These are phyloP conservation scores for Ilyonectria robusta DNA, from an alignment of 2,329 filamentous ascomycete species.

Conservation along the genomic window DNA sequence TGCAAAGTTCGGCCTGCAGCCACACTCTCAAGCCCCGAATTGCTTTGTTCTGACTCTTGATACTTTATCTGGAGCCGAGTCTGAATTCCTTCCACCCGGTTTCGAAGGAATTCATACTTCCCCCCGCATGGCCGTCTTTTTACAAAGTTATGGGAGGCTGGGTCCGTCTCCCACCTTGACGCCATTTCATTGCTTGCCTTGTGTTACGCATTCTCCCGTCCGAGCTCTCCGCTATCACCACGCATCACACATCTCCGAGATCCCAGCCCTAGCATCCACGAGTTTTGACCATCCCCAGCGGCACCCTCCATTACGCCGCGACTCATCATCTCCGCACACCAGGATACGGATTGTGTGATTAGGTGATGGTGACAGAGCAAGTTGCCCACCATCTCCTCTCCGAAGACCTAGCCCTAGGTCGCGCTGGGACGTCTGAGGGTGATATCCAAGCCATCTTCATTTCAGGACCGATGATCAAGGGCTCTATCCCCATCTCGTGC, in stretches of 20 bases:
- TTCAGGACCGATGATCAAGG: constrained; percentile 29
- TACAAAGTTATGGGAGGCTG: constrained; percentile 7
- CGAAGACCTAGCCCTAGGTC: constrained; percentile 35
- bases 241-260: constrained; percentile 23
- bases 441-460: constrained; percentile 31
- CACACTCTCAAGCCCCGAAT: constrained; percentile 16
- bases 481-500: constrained; percentile 23
- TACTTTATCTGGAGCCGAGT: constrained; percentile 13
- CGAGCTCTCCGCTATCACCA: constrained; percentile 26
- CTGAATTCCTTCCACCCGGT: constrained; percentile 1
- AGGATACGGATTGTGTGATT: constrained; percentile 28
- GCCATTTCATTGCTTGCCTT: constrained; percentile 28
- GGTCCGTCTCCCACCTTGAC: constrained; percentile 23
- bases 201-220: constrained; percentile 24
- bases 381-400: constrained; percentile 26
- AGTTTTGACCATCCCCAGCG: constrained; percentile 21
- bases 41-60: constrained; percentile 16
- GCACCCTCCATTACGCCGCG: constrained; percentile 33
- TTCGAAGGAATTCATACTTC: constrained; percentile 8
- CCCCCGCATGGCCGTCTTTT: constrained; percentile 11
- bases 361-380: constrained; percentile 17
- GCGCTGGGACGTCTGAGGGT: constrained; percentile 26
- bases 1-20: constrained; percentile 28
- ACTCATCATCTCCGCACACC: constrained; percentile 34
- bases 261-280: constrained; percentile 15